Conservation (phyloP, 2,329 filamentous ascomycete species). For the Fusarium mangiferae region DNA sequence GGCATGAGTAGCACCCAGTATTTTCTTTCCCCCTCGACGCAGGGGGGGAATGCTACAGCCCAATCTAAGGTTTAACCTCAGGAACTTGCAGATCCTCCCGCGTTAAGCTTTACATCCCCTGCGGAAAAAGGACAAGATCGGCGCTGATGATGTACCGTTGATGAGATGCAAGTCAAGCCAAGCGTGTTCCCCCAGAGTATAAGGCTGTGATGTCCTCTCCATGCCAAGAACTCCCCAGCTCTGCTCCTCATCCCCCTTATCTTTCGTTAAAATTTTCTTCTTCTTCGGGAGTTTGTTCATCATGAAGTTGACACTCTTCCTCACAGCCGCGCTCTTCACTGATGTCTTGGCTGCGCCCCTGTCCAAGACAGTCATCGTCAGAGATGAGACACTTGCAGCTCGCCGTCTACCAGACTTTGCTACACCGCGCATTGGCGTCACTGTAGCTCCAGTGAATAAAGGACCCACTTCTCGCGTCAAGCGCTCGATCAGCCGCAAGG, state of each 20-base stretch:
- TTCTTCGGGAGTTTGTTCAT: neutral
- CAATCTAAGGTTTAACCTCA: neutral
- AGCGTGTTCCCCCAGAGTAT: neutral
- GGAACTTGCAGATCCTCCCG: neutral
- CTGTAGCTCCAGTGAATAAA: rapidly evolving
- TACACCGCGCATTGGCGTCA: neutral
- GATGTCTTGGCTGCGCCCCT: neutral
- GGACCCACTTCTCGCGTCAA: rapidly evolving
- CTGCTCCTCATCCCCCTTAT: neutral
- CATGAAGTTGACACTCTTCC: slow-evolving; percentile 22
- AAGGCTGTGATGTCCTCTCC: neutral
- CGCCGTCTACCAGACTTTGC: neutral
- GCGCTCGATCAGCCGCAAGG: neutral
- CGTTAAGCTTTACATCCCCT: neutral
- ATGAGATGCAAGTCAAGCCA: neutral
- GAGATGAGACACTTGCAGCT: neutral
- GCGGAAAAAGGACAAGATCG: neutral
- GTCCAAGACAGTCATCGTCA: neutral
- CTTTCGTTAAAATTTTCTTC: too few species aligned
- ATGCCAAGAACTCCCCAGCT: neutral
- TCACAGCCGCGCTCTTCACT: neutral
- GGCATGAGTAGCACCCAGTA: too few species aligned
- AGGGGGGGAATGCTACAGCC: neutral
- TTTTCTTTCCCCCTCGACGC: neutral
- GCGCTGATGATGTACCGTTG: neutral